Evolutionary conservation across 805 yeast species (phyloP).

Genomic region (Candida succiphila): DNA sequence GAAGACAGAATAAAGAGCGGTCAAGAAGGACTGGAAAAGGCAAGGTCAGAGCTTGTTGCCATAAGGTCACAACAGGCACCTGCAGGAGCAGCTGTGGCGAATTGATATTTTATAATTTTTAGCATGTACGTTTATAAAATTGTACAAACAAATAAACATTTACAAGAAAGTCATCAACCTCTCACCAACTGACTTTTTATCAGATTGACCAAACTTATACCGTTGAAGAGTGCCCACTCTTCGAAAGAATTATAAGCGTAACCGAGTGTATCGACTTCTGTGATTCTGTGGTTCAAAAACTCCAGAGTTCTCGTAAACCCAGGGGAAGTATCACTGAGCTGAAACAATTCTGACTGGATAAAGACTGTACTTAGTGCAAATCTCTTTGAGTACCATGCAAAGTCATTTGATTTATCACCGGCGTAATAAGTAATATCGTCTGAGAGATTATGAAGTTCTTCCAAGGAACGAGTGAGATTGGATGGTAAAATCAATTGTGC

Average conservation of each 20-base stretch:
- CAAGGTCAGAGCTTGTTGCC: constrained; percentile 35
- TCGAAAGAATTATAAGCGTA: constrained; percentile 52
- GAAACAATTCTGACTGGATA: constrained; percentile 67
- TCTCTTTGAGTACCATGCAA: constrained; percentile 91
- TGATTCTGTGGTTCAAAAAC: constrained; percentile 53
- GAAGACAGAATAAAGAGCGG: constrained; percentile 56
- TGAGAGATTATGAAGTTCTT: constrained; percentile 62
- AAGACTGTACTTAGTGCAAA: constrained; percentile 59
- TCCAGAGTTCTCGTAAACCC: constrained; percentile 47
- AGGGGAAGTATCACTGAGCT: constrained; percentile 62
- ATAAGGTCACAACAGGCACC: constrained; percentile 5
- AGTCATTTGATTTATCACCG: constrained; percentile 71
- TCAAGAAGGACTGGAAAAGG: constrained; percentile 45
- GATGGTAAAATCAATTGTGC: constrained; percentile 57
- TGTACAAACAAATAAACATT: not conserved
- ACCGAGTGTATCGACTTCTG: constrained; percentile 44
- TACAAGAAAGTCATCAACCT: constrained; percentile 26
- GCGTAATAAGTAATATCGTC: constrained; percentile 80
- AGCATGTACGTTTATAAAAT: not conserved
- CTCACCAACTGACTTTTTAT: constrained; percentile 60
- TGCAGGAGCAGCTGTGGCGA: not conserved
- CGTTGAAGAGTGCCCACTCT: constrained; percentile 69
- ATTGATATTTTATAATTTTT: not conserved
- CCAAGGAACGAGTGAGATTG: constrained; percentile 44
- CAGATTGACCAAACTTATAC: constrained; percentile 54